phyloP scores from a whole-genome alignment of 371 early-diverging fungal species.

The Mortierella sp. region DNA sequence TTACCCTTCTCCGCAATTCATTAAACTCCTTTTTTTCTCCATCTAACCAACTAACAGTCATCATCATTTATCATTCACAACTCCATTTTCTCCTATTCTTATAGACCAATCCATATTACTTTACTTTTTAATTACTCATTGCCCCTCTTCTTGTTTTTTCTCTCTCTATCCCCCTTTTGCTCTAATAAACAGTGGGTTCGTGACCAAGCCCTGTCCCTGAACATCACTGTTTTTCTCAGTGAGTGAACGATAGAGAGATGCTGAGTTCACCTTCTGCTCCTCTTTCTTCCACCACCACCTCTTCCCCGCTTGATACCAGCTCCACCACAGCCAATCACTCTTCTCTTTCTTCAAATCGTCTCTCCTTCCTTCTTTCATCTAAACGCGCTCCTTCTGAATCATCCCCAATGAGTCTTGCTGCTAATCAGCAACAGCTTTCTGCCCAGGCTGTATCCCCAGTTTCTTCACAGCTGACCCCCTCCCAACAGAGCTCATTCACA shows the following conservation, averaged over 20 bases:
- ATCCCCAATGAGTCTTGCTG: slow-evolving; percentile 24
- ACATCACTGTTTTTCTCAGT: neutral
- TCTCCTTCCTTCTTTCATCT: slow-evolving; percentile 28
- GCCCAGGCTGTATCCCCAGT: slow-evolving; percentile 2
- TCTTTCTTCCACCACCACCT: slow-evolving; percentile 1
- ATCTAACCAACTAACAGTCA: too few relatives aligned
- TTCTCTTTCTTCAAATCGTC: slow-evolving; percentile 18
- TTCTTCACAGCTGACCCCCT: slow-evolving; percentile 19
- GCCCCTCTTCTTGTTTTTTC: neutral
- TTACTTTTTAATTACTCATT: neutral
- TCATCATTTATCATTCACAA: too few relatives aligned
- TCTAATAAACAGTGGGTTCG: neutral
- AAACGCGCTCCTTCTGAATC: slow-evolving; percentile 14
- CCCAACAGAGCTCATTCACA: slow-evolving; percentile 42
- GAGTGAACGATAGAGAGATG: slow-evolving; percentile 8
- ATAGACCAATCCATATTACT: neutral
- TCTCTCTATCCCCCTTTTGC: neutral
- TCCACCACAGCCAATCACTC: neutral
- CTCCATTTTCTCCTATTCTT: too few relatives aligned
- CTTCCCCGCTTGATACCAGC: neutral
- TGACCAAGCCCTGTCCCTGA: slow-evolving; percentile 5
- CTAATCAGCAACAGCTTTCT: slow-evolving; percentile 13
- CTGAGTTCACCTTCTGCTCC: slow-evolving; percentile 22
- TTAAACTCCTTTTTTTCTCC: too few relatives aligned
- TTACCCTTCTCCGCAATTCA: too few relatives aligned